Evolutionary conservation across 139 green algal genomes (phyloP), one percentile per base, ranked within the genome.

Genomic region (Picochlorum sp.): DNA sequence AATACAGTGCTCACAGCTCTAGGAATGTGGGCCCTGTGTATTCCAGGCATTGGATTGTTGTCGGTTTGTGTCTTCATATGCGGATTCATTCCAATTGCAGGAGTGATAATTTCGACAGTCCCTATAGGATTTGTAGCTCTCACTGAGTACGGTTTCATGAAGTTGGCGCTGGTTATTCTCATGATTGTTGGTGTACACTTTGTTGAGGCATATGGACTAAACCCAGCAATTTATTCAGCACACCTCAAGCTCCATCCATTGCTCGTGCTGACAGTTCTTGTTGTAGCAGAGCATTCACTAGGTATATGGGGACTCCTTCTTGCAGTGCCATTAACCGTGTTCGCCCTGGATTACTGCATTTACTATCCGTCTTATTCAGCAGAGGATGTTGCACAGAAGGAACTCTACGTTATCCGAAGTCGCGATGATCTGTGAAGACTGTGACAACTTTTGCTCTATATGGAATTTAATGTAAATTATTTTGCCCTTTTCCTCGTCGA

Each of bases 181-280:
- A 93, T 95, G 88, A 86, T 95, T 21, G 79, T 70, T 14, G 65
- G 71, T 13, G 84, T 95, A 14, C 88, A 95, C 73, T 89, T 95
- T 67, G 71, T 95, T 18, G 88, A 95, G 65, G 86, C 86, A 0
- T 93, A 93, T 58, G 74, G 70, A 49, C 71, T 86, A 31, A 91
- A 91, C 66, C 84, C 84, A 2, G 82, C 83, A 58, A 96, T 96
- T 72, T 96, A 96, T 74, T 89, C 82, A 2, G 83, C 87, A 1
- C 89, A 96, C 73, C 76, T 96, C 24, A 92, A 96, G 74, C 83
- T 97, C 57, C 90, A 97, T 76, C 90, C 90, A 14, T 86, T 97
- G 28, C 74, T 97, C 38, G 76, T 86, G 38, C 73, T 90, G n/a
- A 63, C 72, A 7, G 81, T 88, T 34, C 68, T 90, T 26, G 76